Evolutionary conservation across 345 rosid genomes (phyloP).

Genomic region (Mercurialis annua): DNA sequence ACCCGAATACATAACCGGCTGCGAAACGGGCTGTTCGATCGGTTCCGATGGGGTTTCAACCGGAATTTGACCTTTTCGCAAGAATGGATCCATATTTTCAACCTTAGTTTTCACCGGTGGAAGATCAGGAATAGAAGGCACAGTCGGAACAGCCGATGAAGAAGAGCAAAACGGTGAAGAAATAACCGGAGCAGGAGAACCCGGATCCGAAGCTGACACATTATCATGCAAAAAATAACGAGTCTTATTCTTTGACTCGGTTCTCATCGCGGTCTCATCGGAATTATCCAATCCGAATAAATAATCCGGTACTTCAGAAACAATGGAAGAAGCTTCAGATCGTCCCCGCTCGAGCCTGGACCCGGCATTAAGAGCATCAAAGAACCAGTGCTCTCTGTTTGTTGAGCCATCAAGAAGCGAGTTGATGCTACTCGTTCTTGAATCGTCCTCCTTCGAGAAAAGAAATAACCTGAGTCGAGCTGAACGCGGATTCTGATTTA

Average conservation of each 20-base stretch:
- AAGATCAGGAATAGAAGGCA: slow-evolving; percentile 61
- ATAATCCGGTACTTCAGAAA: slow-evolving; percentile 89
- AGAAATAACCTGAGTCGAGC: slow-evolving; percentile 85
- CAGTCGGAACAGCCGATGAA: slow-evolving; percentile 45
- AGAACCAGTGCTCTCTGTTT: slow-evolving; percentile 87
- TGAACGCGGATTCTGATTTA: slow-evolving; percentile 61
- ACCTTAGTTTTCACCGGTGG: slow-evolving; percentile 65
- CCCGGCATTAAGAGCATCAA: slow-evolving; percentile 76
- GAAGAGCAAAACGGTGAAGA: slow-evolving; percentile 70
- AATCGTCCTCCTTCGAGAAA: slow-evolving; percentile 56
- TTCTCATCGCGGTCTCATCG: slow-evolving; percentile 49
- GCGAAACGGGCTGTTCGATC: slow-evolving; percentile 37
- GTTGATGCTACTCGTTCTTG: slow-evolving; percentile 69
- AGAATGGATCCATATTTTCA: slow-evolving; percentile 37
- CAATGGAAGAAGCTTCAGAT: slow-evolving; percentile 80
- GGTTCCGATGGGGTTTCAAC: slow-evolving; percentile 20
- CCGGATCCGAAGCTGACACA: slow-evolving; percentile 71
- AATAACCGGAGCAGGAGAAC: slow-evolving; percentile 74
- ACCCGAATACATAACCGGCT: slow-evolving; percentile 42
- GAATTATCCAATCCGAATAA: slow-evolving; percentile 77
- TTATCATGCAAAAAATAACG: slow-evolving; percentile 46
- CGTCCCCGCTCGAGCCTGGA: slow-evolving; percentile 66
- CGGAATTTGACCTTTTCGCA: slow-evolving; percentile 27
- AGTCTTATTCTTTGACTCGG: slow-evolving; percentile 48
- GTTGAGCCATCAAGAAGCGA: slow-evolving; percentile 80